Evolutionary conservation across 2,329 filamentous ascomycete species (phyloP), one percentile per base, ranked within the genome.

Genomic region (Thelonectria olida): DNA sequence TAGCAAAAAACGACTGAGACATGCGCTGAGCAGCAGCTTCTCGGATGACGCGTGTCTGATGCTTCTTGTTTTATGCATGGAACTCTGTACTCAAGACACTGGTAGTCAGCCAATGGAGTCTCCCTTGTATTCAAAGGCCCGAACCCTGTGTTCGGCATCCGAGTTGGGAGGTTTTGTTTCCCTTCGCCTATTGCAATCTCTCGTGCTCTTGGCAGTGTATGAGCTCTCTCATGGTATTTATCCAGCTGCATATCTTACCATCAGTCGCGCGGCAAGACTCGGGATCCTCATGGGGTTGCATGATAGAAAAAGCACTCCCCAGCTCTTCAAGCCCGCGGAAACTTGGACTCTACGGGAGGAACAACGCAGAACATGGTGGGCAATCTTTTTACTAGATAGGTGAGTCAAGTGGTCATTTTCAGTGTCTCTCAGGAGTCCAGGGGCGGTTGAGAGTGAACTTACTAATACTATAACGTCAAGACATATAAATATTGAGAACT

Each of bases 351-450:
- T 65, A 7, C 49, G 60, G 5, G 67, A 69, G 51, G 68, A 69
- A 38, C 62, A 67, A 12, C 49, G 63, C 4, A 52, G 65, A 38
- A 65, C 63, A 4, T 68, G 63, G 63, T 68, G 68, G 67, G 60
- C 67, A 2, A 58, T 70, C 7, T 64, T 65, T 17, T 27, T 69
- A 1, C 56, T 70, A 5, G 68, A 70, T 23, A 62, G 66, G 63
- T 66, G 3, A 36, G 17, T 41, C 6, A n/a, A n/a, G n/a, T n/a
- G n/a, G n/a, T n/a, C n/a, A n/a, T n/a, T n/a, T n/a, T n/a, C n/a
- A n/a, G n/a, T n/a, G n/a, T n/a, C n/a, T n/a, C n/a, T n/a, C n/a
- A n/a, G n/a, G n/a, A n/a, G n/a, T n/a, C n/a, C n/a, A n/a, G n/a
- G n/a, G n/a, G n/a, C n/a, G n/a, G n/a, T n/a, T n/a, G 36, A 39